Percentiles rank a stretch among this genome's conserved stretches.
Evolutionary conservation across 2,329 filamentous ascomycete species (phyloP).

Genomic region (Ilyonectria mors-panacis): DNA sequence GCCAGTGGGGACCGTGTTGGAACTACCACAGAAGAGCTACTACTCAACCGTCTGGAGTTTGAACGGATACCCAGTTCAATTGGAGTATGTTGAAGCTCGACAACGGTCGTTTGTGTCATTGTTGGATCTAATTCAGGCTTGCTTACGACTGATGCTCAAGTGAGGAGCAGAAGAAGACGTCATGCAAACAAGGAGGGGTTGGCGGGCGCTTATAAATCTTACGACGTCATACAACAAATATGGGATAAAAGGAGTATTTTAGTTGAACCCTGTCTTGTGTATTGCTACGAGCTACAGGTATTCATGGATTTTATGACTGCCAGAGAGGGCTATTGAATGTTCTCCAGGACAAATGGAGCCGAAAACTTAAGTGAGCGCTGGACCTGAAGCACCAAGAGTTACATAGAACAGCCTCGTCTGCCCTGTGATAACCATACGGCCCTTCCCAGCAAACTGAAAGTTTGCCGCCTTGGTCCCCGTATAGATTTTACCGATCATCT

Average conservation of each 20-base stretch:
- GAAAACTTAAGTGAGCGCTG: constrained; percentile 21
- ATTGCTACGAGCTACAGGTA: too few species aligned
- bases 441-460: constrained; percentile 60
- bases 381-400: constrained; percentile 39
- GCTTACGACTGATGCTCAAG: neutral
- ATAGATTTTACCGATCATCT: constrained; percentile 70
- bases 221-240: neutral
- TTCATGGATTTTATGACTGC: neutral
- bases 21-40: neutral
- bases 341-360: neutral
- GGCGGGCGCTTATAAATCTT: neutral
- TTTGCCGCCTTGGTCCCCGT: constrained; percentile 61
- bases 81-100: constrained; percentile 22
- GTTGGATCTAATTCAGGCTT: neutral
- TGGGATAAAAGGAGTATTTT: neutral
- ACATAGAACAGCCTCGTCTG: constrained; percentile 54
- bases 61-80: neutral
- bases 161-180: neutral
- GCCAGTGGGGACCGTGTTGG: neutral
- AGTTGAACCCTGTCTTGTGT: neutral
- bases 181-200: neutral
- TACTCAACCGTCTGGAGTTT: neutral
- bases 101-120: constrained; percentile 19
- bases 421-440: constrained; percentile 54
- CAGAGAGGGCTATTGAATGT: too few species aligned